Evolutionary conservation across 176 grass and related monocot species (phyloP).

Genomic region (Ensete ventricosum): DNA sequence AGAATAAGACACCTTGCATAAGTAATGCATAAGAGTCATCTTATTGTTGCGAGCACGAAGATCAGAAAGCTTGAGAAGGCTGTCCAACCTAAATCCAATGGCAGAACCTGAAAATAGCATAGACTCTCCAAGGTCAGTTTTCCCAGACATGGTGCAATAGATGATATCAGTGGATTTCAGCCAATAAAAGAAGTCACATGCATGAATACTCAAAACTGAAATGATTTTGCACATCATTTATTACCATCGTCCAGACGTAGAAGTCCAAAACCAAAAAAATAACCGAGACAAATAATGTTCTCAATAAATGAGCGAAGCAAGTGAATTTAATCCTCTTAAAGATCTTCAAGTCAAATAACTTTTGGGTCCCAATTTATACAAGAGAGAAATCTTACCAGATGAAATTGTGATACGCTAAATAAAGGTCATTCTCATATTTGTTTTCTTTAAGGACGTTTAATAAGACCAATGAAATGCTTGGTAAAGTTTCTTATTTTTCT

Average conservation of each 20-base stretch:
- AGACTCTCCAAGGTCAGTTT: background rate
- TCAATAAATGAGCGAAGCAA: background rate
- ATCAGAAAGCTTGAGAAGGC: slow-evolving; percentile 89
- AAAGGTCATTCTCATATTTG: no score
- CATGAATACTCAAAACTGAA: background rate
- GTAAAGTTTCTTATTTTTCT: no score
- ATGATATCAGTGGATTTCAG: background rate
- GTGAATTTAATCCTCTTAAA: background rate
- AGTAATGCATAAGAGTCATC: slow-evolving; percentile 95
- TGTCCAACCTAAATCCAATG: slow-evolving; percentile 94
- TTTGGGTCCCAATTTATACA: no score
- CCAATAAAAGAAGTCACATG: background rate
- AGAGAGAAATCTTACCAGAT: no score
- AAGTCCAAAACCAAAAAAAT: background rate
- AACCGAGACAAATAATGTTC: background rate
- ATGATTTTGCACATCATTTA: background rate
- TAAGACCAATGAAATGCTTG: no score
- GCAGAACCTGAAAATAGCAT: slow-evolving; percentile 54
- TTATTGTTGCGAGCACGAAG: slow-evolving; percentile 78
- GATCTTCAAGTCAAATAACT: background rate
- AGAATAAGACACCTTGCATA: slow-evolving; percentile 63
- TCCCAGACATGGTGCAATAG: background rate
- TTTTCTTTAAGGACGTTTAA: no score
- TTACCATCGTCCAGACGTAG: background rate
- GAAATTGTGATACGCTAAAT: no score